These are phyloP conservation scores for Coniochaeta sp. DNA, from an alignment of 2,329 filamentous ascomycete species.

Conservation along the genomic window DNA sequence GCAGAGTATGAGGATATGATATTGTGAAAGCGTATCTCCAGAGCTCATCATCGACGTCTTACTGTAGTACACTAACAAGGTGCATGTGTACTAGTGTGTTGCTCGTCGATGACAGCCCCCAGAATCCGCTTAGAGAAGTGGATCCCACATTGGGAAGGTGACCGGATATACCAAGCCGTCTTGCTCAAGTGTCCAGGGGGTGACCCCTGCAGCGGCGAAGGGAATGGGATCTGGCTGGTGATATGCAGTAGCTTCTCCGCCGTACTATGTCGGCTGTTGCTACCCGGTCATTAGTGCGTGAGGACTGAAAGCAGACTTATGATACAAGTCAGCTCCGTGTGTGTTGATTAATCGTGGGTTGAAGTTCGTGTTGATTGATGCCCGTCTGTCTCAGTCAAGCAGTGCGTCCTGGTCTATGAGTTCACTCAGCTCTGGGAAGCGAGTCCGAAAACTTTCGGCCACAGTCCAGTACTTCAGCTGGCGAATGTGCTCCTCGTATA, in stretches of 20 bases:
- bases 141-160: not conserved
- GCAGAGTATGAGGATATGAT: not conserved
- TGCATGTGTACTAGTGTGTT: not conserved
- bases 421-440: constrained; percentile 15
- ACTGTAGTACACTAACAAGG: not conserved
- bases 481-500: constrained; percentile 22
- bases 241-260: not conserved
- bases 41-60: not conserved
- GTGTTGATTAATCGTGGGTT: not conserved
- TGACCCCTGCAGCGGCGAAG: not conserved
- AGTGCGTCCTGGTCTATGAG: not conserved
- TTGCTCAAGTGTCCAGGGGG: not conserved
- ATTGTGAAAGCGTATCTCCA: not conserved
- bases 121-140: not conserved
- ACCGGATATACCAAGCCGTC: not conserved
- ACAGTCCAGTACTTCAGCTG: constrained; percentile 22
- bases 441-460: constrained; percentile 15
- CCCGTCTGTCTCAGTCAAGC: not conserved
- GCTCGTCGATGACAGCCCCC: not conserved
- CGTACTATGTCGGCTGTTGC: not conserved
- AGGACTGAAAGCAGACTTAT: not conserved
- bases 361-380: not conserved
- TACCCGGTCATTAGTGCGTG: not conserved
- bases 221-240: not conserved
- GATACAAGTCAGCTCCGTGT: not conserved